phyloP scores from a whole-genome alignment of 2,329 filamentous ascomycete species.

The Blumeria hordei region DNA sequence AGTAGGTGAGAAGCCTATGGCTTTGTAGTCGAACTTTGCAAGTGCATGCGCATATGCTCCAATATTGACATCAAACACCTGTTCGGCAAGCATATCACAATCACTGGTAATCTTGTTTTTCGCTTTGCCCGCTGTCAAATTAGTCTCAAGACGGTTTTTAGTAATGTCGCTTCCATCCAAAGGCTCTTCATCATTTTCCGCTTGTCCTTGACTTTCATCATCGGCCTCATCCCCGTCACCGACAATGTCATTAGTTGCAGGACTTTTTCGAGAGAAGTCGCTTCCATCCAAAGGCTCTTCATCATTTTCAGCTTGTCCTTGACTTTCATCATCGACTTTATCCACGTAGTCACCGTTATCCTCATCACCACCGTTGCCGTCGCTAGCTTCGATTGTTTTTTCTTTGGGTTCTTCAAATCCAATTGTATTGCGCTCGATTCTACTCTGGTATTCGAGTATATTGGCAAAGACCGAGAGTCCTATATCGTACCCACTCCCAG shows the following conservation, averaged over 20 bases:
- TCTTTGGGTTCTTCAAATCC: too few relatives aligned
- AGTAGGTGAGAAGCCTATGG: constrained; percentile 5
- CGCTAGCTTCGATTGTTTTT: too few relatives aligned
- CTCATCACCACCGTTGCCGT: too few relatives aligned
- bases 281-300: too few relatives aligned
- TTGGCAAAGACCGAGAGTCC: constrained; percentile 8
- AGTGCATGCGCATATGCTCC: constrained; percentile 8
- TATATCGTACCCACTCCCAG: constrained; percentile 7
- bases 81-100: constrained; percentile 5
- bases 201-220: too few relatives aligned
- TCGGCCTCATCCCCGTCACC: too few relatives aligned
- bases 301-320: too few relatives aligned
- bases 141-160: constrained; percentile 1
- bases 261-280: too few relatives aligned
- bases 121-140: not conserved
- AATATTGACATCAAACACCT: constrained; percentile 7
- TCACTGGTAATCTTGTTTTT: not conserved
- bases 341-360: too few relatives aligned
- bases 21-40: constrained; percentile 6
- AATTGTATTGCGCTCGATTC: not conserved
- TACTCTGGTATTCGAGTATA: constrained; percentile 7
- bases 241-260: too few relatives aligned
- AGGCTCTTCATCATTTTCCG: too few relatives aligned
- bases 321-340: too few relatives aligned
- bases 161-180: not conserved